phyloP scores from a whole-genome alignment of 1,284 basidiomycete genomes.

The Fistulina hepatica region DNA sequence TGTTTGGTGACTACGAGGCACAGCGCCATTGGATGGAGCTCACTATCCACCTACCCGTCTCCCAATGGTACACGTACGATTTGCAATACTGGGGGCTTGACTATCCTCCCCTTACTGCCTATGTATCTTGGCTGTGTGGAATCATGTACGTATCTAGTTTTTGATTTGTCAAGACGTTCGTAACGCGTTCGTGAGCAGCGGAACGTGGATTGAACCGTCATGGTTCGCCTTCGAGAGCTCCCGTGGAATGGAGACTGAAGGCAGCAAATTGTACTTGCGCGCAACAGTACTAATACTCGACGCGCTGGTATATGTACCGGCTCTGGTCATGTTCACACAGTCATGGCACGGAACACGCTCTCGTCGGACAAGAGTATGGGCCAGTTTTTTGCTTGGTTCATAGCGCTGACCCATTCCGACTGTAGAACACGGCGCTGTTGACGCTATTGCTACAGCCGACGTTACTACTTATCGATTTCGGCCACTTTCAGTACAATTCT shows the following conservation, averaged over 20 bases:
- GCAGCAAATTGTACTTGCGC: slow-evolving; percentile 73
- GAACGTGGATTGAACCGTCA: slow-evolving; percentile 50
- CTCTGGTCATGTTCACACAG: slow-evolving; percentile 50
- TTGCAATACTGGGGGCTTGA: slow-evolving; percentile 87
- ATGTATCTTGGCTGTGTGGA: slow-evolving; percentile 75
- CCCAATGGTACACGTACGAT: slow-evolving; percentile 81
- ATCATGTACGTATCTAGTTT: slow-evolving; percentile 35
- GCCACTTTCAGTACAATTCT: slow-evolving; percentile 91
- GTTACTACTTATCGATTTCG: slow-evolving; percentile 77
- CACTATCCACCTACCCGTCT: slow-evolving; percentile 62
- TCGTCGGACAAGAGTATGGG: slow-evolving; percentile 55
- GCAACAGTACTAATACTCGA: slow-evolving; percentile 65
- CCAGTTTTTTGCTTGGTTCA: slow-evolving; percentile 1
- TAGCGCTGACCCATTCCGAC: no score
- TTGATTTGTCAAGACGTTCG: background rate
- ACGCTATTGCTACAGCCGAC: slow-evolving; percentile 76
- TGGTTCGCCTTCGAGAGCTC: slow-evolving; percentile 72
- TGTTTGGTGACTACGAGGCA: slow-evolving; percentile 89
- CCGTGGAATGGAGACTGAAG: slow-evolving; percentile 63
- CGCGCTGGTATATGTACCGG: slow-evolving; percentile 64
- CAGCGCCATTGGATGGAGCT: slow-evolving; percentile 94
- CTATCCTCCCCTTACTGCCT: slow-evolving; percentile 88
- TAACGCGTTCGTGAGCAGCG: slow-evolving; percentile 30
- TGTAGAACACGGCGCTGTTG: slow-evolving; percentile 68
- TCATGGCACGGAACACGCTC: slow-evolving; percentile 59